Evolutionary conservation across 306 rosid species (phyloP).

Genomic region (Cicer arietinum): DNA sequence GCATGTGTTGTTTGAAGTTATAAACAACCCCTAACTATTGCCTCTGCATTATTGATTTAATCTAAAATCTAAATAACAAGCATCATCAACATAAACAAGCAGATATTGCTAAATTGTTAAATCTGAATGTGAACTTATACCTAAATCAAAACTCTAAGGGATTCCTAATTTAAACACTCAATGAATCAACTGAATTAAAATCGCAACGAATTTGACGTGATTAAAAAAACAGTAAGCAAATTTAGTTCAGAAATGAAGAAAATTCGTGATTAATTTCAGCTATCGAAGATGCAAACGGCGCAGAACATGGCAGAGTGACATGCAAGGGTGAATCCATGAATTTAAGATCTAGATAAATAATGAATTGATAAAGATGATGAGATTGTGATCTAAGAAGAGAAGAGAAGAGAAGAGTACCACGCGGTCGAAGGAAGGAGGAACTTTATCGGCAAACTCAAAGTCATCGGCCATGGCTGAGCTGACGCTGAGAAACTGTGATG

Average conservation of each 20-base stretch:
- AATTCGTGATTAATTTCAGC: neutral
- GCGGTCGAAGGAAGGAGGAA: conserved; percentile 61
- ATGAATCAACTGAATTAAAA: neutral
- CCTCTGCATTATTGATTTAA: too few species aligned
- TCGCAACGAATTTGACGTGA: neutral
- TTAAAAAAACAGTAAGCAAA: neutral
- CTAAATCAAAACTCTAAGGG: conserved; percentile 6
- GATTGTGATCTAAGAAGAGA: conserved; percentile 31
- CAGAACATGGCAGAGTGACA: conserved; percentile 8
- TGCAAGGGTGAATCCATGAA: conserved; percentile 34
- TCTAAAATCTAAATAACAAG: too few species aligned
- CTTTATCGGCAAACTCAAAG: conserved; percentile 32
- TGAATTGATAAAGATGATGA: neutral
- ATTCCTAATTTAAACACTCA: conserved; percentile 7
- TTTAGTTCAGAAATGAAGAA: neutral
- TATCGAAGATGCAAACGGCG: conserved; percentile 28
- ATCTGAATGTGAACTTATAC: neutral
- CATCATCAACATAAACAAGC: neutral
- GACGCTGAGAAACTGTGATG: conserved; percentile 1
- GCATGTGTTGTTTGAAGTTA: conserved; percentile 14
- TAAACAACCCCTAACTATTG: neutral
- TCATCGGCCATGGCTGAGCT: conserved; percentile 55
- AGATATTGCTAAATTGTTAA: neutral
- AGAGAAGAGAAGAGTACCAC: conserved; percentile 39
- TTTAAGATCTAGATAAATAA: conserved; percentile 17